Conservation (phyloP, 2,329 filamentous ascomycete species). For the Metarhizium guizhouense region DNA sequence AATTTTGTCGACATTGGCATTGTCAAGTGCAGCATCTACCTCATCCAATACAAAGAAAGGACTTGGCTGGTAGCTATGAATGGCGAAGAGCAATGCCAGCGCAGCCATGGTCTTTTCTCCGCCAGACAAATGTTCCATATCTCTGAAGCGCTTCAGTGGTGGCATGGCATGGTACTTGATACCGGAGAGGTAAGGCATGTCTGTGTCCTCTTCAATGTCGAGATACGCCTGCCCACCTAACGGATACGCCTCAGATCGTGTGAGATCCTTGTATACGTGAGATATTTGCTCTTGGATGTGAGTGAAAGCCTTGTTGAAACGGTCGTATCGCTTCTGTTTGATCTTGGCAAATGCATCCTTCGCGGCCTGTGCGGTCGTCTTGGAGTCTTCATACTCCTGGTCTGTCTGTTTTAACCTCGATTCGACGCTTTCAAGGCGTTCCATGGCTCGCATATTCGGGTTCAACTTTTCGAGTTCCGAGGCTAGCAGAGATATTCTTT, state of each 20-base stretch:
- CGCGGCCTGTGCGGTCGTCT: conserved; percentile 61
- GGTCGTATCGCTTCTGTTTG: conserved; percentile 73
- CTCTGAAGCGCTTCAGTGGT: conserved; percentile 92
- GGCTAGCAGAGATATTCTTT: conserved; percentile 66
- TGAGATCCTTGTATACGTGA: conserved; percentile 91
- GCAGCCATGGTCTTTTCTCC: conserved; percentile 99
- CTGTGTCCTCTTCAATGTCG: conserved; percentile 87
- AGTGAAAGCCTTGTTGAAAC: conserved; percentile 90
- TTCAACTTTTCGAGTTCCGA: conserved; percentile 86
- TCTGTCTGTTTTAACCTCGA: conserved; percentile 75
- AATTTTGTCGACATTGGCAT: conserved; percentile 92
- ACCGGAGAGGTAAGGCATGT: conserved; percentile 88
- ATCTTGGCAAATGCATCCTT: conserved; percentile 78
- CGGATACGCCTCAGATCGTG: conserved; percentile 80
- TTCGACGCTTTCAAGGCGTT: conserved; percentile 81
- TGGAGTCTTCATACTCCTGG: conserved; percentile 80
- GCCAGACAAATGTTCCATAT: conserved; percentile 97
- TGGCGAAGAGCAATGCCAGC: conserved; percentile 88
- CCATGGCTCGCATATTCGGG: conserved; percentile 92
- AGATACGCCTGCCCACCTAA: conserved; percentile 85
- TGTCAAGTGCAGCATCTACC: conserved; percentile 95
- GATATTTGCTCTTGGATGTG: conserved; percentile 95
- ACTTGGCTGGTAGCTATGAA: conserved; percentile 90
- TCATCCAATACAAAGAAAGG: conserved; percentile 98
- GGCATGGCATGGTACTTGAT: conserved; percentile 99